phyloP scores from a whole-genome alignment of 148 eudicot genomes.

The Cornus suecica region DNA sequence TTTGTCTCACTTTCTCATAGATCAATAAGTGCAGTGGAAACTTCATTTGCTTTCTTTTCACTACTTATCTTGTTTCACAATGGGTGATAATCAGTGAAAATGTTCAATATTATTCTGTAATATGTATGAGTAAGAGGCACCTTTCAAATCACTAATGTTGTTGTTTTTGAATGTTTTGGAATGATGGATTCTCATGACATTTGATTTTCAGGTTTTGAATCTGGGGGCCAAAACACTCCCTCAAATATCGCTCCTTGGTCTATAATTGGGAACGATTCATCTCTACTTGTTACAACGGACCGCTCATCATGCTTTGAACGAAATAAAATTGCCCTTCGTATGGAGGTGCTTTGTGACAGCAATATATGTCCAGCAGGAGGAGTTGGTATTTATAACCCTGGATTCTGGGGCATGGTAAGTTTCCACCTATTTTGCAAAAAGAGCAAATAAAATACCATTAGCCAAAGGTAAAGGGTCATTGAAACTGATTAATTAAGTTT shows the following conservation, averaged over 20 bases:
- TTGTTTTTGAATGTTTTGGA: background rate
- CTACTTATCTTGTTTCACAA: background rate
- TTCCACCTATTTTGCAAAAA: background rate
- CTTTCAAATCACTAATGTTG: background rate
- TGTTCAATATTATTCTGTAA: background rate
- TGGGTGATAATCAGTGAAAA: background rate
- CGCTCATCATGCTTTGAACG: constrained; percentile 90
- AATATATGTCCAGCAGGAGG: constrained; percentile 74
- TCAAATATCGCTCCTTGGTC: constrained; percentile 84
- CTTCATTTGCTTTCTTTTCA: constrained; percentile 4
- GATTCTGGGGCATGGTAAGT: constrained; percentile 96
- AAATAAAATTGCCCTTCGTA: constrained; percentile 71
- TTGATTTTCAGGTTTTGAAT: constrained; percentile 73
- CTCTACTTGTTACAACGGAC: constrained; percentile 62
- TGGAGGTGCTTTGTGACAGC: constrained; percentile 81
- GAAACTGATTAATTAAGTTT: too few species aligned
- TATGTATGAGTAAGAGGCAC: background rate
- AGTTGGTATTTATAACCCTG: constrained; percentile 92
- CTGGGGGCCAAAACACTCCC: constrained; percentile 70
- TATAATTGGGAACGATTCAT: constrained; percentile 64
- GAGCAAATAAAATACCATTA: background rate
- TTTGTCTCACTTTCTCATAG: too few species aligned
- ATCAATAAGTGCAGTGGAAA: background rate
- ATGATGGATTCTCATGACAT: constrained; percentile 2
- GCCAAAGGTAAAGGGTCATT: background rate